Evolutionary conservation across 2,329 filamentous ascomycete genomes (phyloP).

Genomic region (Apiospora pterosperma): DNA sequence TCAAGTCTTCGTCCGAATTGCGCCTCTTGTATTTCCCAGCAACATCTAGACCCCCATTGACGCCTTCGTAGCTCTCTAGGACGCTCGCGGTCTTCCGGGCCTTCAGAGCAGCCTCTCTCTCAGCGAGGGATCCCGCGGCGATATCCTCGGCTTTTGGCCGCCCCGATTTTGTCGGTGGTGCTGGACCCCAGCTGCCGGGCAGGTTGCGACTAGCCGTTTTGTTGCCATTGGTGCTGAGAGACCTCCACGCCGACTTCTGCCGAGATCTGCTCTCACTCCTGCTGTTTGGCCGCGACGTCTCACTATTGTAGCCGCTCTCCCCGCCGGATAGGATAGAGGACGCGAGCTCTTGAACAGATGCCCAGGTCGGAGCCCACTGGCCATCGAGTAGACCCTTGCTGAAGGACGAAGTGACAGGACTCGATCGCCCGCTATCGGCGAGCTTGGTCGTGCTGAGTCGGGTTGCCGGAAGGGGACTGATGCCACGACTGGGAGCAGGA

Average conservation of each 20-base stretch:
- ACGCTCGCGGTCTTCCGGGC: slow-evolving; percentile 57
- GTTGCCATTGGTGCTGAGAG: slow-evolving; percentile 15
- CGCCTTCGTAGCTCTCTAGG: slow-evolving; percentile 58
- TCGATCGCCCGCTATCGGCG: slow-evolving; percentile 21
- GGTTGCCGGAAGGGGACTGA: slow-evolving; percentile 47
- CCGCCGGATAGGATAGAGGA: slow-evolving; percentile 36
- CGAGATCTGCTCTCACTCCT: slow-evolving; percentile 25
- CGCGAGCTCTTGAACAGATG: slow-evolving; percentile 52
- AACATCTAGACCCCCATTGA: slow-evolving; percentile 55
- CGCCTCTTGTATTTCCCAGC: slow-evolving; percentile 60
- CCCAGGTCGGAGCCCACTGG: slow-evolving; percentile 52
- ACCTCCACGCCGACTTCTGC: slow-evolving; percentile 27
- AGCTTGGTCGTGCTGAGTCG: slow-evolving; percentile 29
- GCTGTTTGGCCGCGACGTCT: slow-evolving; percentile 27
- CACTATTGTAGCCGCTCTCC: slow-evolving; percentile 30
- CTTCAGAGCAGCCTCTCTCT: slow-evolving; percentile 52
- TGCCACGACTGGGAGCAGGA: slow-evolving; percentile 38
- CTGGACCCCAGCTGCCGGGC: slow-evolving; percentile 46
- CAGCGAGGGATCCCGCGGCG: slow-evolving; percentile 49
- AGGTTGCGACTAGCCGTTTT: slow-evolving; percentile 20
- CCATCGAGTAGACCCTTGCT: slow-evolving; percentile 43
- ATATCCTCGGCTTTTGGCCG: slow-evolving; percentile 44
- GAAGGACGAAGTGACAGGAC: slow-evolving; percentile 29
- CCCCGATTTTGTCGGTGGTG: slow-evolving; percentile 33
- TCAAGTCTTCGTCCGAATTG: slow-evolving; percentile 61